Conservation (phyloP, 306 rosid species). For the Inga oerstediana region DNA sequence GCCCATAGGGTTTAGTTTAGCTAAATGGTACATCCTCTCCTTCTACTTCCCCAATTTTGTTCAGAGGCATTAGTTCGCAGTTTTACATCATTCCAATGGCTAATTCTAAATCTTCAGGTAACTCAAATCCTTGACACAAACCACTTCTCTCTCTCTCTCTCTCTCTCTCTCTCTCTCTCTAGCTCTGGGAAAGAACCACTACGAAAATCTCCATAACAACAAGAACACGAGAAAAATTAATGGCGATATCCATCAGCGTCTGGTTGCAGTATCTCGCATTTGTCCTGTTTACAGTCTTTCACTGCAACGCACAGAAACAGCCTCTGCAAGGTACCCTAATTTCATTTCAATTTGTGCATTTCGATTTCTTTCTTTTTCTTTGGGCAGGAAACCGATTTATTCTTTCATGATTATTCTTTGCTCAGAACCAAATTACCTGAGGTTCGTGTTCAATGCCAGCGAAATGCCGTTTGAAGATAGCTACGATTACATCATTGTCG, state of each 20-base stretch:
- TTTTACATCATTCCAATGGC: background rate
- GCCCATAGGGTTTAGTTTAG: background rate
- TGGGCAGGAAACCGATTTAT: conserved; percentile 31
- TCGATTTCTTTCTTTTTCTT: conserved; percentile 27
- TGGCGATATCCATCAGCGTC: conserved; percentile 19
- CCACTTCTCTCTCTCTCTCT: background rate
- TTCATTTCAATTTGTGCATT: background rate
- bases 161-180: background rate
- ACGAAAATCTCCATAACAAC: background rate
- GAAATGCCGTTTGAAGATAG: background rate
- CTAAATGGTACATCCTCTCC: background rate
- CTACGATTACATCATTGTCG: conserved; percentile 19
- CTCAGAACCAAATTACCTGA: background rate
- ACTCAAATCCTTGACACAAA: background rate
- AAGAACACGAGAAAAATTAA: conserved; percentile 26
- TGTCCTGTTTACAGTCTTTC: background rate
- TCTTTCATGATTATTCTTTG: background rate
- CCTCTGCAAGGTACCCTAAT: background rate
- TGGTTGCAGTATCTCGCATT: background rate
- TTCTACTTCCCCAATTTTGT: background rate
- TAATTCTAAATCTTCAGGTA: no score
- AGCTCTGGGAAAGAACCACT: background rate
- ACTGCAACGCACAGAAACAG: background rate
- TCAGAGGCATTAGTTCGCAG: background rate
- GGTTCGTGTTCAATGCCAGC: background rate